A percentile compares a stretch with the other conserved stretches of the same genome.
Evolutionary conservation across 208 protist genomes (phyloP).

Genomic region (Trypanosoma rangeli): DNA sequence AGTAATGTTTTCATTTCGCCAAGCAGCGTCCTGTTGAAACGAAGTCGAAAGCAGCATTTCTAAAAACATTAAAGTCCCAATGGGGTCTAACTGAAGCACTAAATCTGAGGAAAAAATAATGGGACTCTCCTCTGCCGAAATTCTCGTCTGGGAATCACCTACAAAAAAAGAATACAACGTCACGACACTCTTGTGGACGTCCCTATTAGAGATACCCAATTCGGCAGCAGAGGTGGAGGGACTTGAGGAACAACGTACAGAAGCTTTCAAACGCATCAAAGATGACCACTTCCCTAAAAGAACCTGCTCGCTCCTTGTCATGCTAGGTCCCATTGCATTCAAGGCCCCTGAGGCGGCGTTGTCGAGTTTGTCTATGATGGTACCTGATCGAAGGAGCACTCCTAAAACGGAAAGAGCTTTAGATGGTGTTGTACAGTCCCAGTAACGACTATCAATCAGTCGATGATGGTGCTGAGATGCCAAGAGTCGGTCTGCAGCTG

Average conservation of each 20-base stretch:
- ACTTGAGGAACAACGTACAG: background rate
- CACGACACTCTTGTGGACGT: constrained; percentile 17
- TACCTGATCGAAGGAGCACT: constrained; percentile 52
- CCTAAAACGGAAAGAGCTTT: constrained; percentile 50
- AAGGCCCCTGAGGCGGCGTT: constrained; percentile 38
- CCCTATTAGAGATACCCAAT: background rate
- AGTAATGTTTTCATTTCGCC: constrained; percentile 9
- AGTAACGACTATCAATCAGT: constrained; percentile 43
- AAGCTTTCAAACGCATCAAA: constrained; percentile 27
- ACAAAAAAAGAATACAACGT: constrained; percentile 26
- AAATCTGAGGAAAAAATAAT: constrained; percentile 7
- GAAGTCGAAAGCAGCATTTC: constrained; percentile 25
- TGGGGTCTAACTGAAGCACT: constrained; percentile 11
- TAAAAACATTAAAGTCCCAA: constrained; percentile 27
- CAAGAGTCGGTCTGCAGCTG: constrained; percentile 30
- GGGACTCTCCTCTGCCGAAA: background rate
- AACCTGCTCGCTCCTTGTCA: constrained; percentile 52
- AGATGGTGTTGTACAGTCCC: constrained; percentile 73
- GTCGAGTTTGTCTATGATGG: constrained; percentile 56
- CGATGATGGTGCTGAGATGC: constrained; percentile 34
- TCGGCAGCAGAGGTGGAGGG: background rate
- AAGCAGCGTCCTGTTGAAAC: constrained; percentile 9
- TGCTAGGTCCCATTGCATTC: constrained; percentile 47
- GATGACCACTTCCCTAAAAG: constrained; percentile 40
- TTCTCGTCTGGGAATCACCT: background rate